phyloP scores from a whole-genome alignment of 345 rosid species.

The Adansonia digitata region DNA sequence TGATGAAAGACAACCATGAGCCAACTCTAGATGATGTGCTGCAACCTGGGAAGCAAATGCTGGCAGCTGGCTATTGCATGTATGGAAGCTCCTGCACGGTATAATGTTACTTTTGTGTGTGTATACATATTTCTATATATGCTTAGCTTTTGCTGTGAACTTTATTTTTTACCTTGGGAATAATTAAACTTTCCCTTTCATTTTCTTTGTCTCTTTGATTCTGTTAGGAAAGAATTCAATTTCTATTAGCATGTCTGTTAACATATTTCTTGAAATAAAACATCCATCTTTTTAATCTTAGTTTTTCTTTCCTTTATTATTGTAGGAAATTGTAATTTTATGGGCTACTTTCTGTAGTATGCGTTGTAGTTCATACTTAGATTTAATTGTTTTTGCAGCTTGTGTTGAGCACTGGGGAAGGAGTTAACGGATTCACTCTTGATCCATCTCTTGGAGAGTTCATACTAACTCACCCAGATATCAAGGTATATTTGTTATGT shows the following conservation, averaged over 20 bases:
- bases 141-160: not conserved
- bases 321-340: not conserved
- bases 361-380: not conserved
- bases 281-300: not conserved
- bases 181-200: not conserved
- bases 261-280: not conserved
- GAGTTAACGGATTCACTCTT: conserved; percentile 92
- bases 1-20: conserved; percentile 54
- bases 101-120: too few relatives aligned
- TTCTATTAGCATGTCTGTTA: not conserved
- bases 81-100: conserved; percentile 99
- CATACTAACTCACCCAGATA: conserved; percentile 90
- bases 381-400: conserved; percentile 45
- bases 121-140: too few relatives aligned
- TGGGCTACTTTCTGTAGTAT: not conserved
- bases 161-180: not conserved
- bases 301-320: not conserved
- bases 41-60: conserved; percentile 87
- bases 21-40: conserved; percentile 77
- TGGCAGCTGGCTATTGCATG: conserved; percentile 99
- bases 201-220: not conserved
- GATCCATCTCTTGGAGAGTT: conserved; percentile 99
- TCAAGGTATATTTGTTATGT: conserved; percentile 51
- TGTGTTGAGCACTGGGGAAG: conserved; percentile 83
- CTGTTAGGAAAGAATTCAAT: not conserved